Conservation (phyloP, 352 stramenopile species). For the Phytophthora podocarpi region DNA sequence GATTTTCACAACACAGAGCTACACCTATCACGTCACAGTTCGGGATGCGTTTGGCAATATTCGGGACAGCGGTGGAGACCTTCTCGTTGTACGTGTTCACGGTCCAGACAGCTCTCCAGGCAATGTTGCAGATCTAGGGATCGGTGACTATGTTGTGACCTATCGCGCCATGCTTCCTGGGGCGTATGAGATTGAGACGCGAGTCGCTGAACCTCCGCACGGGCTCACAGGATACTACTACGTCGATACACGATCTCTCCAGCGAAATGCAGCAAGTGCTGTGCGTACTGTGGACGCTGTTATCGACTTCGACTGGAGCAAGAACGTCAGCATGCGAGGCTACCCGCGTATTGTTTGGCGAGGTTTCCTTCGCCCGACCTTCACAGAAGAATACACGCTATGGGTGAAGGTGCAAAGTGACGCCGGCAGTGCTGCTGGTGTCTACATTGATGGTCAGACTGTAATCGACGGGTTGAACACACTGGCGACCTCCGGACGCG, state of each 20-base stretch:
- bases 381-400: slow-evolving; percentile 49
- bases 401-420: slow-evolving; percentile 30
- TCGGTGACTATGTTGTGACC: slow-evolving; percentile 48
- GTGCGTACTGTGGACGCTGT: slow-evolving; percentile 35
- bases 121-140: slow-evolving; percentile 39
- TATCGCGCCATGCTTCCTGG: slow-evolving; percentile 40
- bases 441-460: slow-evolving; percentile 43
- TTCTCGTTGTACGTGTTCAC: slow-evolving; percentile 39
- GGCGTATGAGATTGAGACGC: slow-evolving; percentile 53
- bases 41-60: slow-evolving; percentile 53
- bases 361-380: slow-evolving; percentile 49
- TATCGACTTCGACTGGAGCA: slow-evolving; percentile 51
- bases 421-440: slow-evolving; percentile 12
- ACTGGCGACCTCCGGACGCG: slow-evolving; percentile 5
- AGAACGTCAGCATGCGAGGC: slow-evolving; percentile 40
- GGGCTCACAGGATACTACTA: slow-evolving; percentile 52
- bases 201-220: slow-evolving; percentile 31
- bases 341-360: slow-evolving; percentile 53
- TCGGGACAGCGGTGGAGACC: slow-evolving; percentile 40
- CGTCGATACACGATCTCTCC: slow-evolving; percentile 20
- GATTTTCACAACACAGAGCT: slow-evolving; percentile 24
- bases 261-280: slow-evolving; percentile 21
- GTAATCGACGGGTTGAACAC: slow-evolving; percentile 50
- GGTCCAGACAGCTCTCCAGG: slow-evolving; percentile 36
- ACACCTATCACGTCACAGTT: slow-evolving; percentile 44